Base-by-base conservation (phyloP, 2,329 filamentous ascomycete species). In the Diaporthe ampelina region DNA sequence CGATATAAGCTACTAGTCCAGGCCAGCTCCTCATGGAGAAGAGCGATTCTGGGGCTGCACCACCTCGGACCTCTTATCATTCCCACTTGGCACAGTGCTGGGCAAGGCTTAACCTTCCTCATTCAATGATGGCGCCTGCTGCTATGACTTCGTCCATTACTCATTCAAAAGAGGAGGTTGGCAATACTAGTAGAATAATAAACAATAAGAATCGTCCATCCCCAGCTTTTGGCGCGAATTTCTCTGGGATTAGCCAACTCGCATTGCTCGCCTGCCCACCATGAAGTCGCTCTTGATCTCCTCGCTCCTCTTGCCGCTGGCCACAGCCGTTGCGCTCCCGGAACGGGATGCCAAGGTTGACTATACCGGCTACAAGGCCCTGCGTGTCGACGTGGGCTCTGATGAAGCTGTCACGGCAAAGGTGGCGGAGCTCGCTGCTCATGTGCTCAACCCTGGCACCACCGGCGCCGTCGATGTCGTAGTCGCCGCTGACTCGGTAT, bases 301-400 rank as follows among this genome's bases (percentile, higher is more conserved):
- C 48, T 40, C 63, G n/a, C 63, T 68, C 17, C 48, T 68, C 21
- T n/a, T 68, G n/a, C n/a, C 63, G 7, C 48, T 68, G 32, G 63
- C 32, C 19, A 52, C 63, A 19, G 63, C 63, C 10, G 63, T 40
- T 40, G 63, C 35, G 48, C 48, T 68, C n/a, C 63, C 63, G 15
- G 45, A 68, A 13, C 37, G n/a, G 48, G 63, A 40, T 9, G 48
- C 48, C 21, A 54, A 68, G 63, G 63, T 68, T 7, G 63, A 68
- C 63, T 88, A 87, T 72, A 79, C 84, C 56, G 85, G 85, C 10
- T 85, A 84, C 80, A 86, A 86, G 77, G 85, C 85, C 21, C 82
- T 84, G 68, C 84, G 85, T 24, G 78, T 87, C 26, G 78, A 82
- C 10, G 82, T 84, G 24, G 80, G 81, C 24, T 76, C 82, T 57